A percentile compares a stretch with the other conserved stretches of the same genome.
These are phyloP conservation scores for Diaporthe eres DNA, from an alignment of 2,329 filamentous ascomycete species.

Conservation along the genomic window DNA sequence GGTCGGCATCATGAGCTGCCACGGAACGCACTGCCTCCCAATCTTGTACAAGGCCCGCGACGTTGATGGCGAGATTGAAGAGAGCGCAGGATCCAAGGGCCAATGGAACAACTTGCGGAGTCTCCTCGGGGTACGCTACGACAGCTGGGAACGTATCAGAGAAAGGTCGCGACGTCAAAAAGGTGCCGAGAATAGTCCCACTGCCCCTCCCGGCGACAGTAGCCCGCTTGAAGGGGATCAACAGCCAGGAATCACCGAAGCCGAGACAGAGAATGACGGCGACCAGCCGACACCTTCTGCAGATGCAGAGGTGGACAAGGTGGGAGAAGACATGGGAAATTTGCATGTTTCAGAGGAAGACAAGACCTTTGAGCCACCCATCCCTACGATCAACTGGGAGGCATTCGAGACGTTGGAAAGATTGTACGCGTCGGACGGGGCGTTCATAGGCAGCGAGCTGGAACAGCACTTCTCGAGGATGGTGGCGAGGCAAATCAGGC, in stretches of 20 bases:
- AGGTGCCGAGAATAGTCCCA: neutral
- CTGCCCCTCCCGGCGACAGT: neutral
- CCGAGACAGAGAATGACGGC: neutral
- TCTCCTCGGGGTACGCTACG: slow-evolving; percentile 6
- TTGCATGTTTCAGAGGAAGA: neutral
- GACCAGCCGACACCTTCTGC: neutral
- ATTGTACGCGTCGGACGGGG: neutral
- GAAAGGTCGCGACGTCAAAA: neutral
- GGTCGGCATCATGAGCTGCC: neutral
- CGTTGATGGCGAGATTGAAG: neutral
- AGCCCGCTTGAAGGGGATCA: neutral
- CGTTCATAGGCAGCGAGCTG: neutral
- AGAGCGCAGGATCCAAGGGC: too few species aligned
- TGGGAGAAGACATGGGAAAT: neutral
- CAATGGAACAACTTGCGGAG: neutral
- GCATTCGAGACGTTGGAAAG: neutral
- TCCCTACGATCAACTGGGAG: neutral
- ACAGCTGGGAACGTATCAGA: neutral
- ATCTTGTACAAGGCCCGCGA: neutral
- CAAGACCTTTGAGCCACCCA: too few species aligned
- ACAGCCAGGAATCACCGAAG: neutral
- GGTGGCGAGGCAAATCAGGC: neutral
- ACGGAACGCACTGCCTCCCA: slow-evolving; percentile 1
- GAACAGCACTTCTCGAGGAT: neutral
- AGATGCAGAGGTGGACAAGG: neutral